Conservation (phyloP, 352 stramenopile species). For the Phytophthora sojae region DNA sequence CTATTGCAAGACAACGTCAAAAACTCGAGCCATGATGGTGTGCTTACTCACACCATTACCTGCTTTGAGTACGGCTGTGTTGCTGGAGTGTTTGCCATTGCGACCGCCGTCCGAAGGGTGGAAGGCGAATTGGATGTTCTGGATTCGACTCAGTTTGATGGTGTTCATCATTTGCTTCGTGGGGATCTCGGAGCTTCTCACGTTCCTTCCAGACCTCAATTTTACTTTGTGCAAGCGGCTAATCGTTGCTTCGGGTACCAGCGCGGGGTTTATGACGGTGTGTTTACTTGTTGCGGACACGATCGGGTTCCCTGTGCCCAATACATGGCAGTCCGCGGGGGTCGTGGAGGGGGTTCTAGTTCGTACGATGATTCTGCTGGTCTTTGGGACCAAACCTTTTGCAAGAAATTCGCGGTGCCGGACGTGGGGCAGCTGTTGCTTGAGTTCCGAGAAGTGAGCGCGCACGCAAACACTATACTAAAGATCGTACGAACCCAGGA, state of each 20-base stretch:
- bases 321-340: background rate
- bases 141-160: background rate
- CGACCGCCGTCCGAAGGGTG: background rate
- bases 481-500: no score
- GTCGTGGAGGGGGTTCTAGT: background rate
- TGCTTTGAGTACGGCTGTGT: background rate
- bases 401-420: background rate
- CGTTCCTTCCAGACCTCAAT: background rate
- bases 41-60: background rate
- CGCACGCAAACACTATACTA: background rate
- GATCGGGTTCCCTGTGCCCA: background rate
- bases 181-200: background rate
- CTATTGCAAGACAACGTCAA: background rate
- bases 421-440: slow-evolving; percentile 7
- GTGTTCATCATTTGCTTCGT: slow-evolving; percentile 1
- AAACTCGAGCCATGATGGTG: background rate
- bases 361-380: background rate
- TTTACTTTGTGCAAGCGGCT: background rate
- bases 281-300: background rate
- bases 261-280: background rate
- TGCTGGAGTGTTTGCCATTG: background rate
- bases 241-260: background rate
- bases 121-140: background rate
- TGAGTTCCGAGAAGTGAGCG: background rate
- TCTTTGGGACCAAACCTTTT: background rate